Conservation (phyloP, 2,329 filamentous ascomycete species). For the Beauveria medogensis region DNA sequence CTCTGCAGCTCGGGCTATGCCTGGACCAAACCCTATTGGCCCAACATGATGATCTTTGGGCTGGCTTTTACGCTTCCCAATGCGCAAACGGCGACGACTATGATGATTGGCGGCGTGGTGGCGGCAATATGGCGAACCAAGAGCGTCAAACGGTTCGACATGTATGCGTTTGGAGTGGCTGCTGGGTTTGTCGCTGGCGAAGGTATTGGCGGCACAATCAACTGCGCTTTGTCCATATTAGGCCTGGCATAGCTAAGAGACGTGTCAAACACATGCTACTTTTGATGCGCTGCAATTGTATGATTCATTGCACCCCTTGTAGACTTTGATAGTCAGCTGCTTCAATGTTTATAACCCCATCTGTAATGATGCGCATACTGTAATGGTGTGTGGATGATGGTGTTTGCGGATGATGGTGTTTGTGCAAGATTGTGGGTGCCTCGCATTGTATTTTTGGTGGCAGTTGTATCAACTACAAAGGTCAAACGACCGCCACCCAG, state of each 20-base stretch:
- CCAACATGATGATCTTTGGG: constrained; percentile 12
- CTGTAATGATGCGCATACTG: no score
- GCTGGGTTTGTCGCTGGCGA: constrained; percentile 10
- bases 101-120: constrained; percentile 8
- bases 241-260: background rate
- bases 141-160: background rate
- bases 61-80: constrained; percentile 10
- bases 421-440: no score
- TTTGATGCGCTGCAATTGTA: no score
- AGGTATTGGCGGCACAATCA: constrained; percentile 9
- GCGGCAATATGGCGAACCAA: background rate
- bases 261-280: background rate
- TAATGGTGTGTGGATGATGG: no score
- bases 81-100: constrained; percentile 8
- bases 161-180: constrained; percentile 9
- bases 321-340: no score
- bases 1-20: background rate
- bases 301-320: no score
- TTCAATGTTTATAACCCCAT: no score
- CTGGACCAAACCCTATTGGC: background rate
- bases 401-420: no score
- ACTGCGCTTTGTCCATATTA: constrained; percentile 5
- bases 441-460: no score
- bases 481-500: no score
- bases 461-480: no score